phyloP scores from a whole-genome alignment of 768 basidiomycete species.

The Amylocystis lapponica region DNA sequence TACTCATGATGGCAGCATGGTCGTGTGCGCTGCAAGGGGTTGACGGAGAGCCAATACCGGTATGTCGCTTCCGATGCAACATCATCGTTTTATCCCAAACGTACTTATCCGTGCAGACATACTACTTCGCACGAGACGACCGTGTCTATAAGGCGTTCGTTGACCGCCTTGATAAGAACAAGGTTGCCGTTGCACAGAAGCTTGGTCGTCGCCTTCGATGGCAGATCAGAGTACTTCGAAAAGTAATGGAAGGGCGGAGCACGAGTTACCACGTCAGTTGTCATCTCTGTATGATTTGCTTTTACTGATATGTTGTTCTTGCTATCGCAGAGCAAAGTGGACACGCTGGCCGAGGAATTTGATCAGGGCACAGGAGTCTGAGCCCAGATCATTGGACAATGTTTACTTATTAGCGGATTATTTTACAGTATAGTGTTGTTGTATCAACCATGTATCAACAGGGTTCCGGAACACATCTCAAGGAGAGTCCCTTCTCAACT shows the following conservation, averaged over 20 bases:
- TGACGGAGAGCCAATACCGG: conserved; percentile 65
- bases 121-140: conserved; percentile 91
- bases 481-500: not conserved
- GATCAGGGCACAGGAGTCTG: conserved; percentile 57
- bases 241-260: conserved; percentile 59
- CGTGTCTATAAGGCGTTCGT: conserved; percentile 70
- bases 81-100: not conserved
- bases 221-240: conserved; percentile 61
- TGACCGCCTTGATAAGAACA: conserved; percentile 34
- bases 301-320: not conserved
- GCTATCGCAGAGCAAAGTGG: conserved; percentile 50
- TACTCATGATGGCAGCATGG: conserved; percentile 83
- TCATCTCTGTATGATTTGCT: not conserved
- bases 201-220: conserved; percentile 57
- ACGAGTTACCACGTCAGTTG: conserved; percentile 57
- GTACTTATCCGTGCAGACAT: conserved; percentile 44
- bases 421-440: too few species aligned
- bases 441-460: too few species aligned
- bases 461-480: not conserved
- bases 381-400: not conserved
- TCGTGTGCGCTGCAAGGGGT: conserved; percentile 53
- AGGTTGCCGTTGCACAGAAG: conserved; percentile 38
- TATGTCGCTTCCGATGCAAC: conserved; percentile 34
- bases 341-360: conserved; percentile 52
- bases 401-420: conserved; percentile 10